phyloP scores from a whole-genome alignment of 805 yeast species.

The Candida nitratophila region DNA sequence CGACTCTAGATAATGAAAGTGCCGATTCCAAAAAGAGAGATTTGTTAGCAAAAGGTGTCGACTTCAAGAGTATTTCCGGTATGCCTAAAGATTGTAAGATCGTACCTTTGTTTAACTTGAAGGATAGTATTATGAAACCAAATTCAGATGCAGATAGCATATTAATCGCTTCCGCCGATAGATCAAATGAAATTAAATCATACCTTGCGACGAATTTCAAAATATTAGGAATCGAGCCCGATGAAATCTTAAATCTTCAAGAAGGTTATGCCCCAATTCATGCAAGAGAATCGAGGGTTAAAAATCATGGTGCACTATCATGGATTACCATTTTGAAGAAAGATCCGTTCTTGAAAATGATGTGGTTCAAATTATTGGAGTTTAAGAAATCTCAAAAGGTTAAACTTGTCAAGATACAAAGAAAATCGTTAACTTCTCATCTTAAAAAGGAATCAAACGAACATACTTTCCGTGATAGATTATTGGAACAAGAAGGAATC shows the following conservation, averaged over 20 bases:
- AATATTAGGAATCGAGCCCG: constrained; percentile 11
- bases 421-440: constrained; percentile 4
- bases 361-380: constrained; percentile 25
- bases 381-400: constrained; percentile 9
- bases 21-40: background rate
- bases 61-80: background rate
- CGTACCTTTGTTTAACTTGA: background rate
- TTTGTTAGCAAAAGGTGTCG: background rate
- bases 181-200: background rate
- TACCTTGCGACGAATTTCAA: background rate
- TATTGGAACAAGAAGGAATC: constrained; percentile 31
- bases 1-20: too few relatives aligned
- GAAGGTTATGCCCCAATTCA: constrained; percentile 36
- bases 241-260: constrained; percentile 35
- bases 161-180: background rate
- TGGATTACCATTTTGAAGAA: constrained; percentile 41
- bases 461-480: constrained; percentile 16
- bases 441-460: constrained; percentile 6
- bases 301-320: constrained; percentile 46
- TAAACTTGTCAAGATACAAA: background rate
- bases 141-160: background rate
- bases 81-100: background rate
- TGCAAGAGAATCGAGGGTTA: constrained; percentile 31
- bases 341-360: constrained; percentile 32
- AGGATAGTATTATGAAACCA: background rate